These are phyloP conservation scores for Vickermania spadyakhi DNA, from an alignment of 208 protist species.

Conservation along the genomic window DNA sequence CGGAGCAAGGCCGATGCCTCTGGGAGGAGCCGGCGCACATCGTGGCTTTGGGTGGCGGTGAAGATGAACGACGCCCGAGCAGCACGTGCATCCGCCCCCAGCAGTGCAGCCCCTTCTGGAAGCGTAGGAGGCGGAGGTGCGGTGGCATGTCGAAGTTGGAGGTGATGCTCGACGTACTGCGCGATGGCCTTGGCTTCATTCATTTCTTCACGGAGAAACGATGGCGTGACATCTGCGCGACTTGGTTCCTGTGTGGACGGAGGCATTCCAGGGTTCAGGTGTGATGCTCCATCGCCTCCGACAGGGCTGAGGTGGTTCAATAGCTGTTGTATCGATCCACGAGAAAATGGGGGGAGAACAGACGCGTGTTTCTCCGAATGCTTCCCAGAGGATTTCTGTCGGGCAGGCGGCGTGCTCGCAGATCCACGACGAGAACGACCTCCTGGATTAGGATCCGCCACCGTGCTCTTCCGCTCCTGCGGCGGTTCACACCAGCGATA, in stretches of 20 bases:
- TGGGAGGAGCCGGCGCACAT: slow-evolving; percentile 48
- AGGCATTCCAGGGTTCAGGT: neutral
- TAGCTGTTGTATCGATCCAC: neutral
- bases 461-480: neutral
- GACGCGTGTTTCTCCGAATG: too few species aligned
- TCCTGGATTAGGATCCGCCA: neutral
- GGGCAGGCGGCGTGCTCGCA: neutral
- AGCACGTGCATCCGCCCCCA: too few species aligned
- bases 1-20: slow-evolving; percentile 42
- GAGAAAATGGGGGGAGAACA: neutral
- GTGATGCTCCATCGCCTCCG: neutral
- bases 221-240: too few species aligned
- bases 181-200: neutral
- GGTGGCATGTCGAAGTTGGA: neutral
- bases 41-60: slow-evolving; percentile 72
- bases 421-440: neutral
- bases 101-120: too few species aligned
- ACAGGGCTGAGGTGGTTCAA: neutral
- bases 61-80: slow-evolving; percentile 24
- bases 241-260: neutral
- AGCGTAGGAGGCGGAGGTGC: neutral
- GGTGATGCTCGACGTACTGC: neutral
- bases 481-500: neutral
- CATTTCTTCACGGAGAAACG: neutral
- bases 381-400: too few species aligned